Conservation (phyloP, 345 rosid genomes). For the Gossypium anomalum region DNA sequence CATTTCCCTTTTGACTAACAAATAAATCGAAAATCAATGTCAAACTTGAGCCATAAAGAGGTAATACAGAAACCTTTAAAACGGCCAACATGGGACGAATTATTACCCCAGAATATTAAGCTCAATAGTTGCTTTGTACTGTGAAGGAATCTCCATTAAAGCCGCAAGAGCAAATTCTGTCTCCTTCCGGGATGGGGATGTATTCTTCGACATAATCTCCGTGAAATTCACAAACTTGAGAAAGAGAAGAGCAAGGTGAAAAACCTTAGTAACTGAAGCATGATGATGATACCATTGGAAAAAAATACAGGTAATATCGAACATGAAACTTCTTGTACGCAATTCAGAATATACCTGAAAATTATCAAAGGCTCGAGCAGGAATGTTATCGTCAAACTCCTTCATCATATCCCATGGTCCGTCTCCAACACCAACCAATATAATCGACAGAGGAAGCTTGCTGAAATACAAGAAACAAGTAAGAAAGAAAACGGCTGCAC, state of each 20-base stretch:
- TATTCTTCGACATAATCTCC: slow-evolving; percentile 78
- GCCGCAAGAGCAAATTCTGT: slow-evolving; percentile 87
- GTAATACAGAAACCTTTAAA: not conserved
- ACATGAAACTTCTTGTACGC: not conserved
- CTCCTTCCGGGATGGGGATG: slow-evolving; percentile 56
- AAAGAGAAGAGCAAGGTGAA: not conserved
- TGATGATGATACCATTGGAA: not conserved
- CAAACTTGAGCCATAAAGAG: not conserved
- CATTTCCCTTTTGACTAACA: not conserved
- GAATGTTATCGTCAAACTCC: slow-evolving; percentile 95
- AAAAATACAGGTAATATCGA: not conserved
- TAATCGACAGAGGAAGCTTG: slow-evolving; percentile 7
- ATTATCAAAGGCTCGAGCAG: slow-evolving; percentile 31
- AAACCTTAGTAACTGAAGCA: not conserved
- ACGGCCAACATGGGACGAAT: not conserved
- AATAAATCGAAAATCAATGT: not conserved
- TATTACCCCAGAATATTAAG: slow-evolving; percentile 72
- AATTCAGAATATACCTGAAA: slow-evolving; percentile 6
- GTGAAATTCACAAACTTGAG: slow-evolving; percentile 87
- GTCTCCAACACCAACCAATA: slow-evolving; percentile 30
- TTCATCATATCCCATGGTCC: slow-evolving; percentile 99
- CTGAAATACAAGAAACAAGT: not conserved
- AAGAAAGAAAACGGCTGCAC: not conserved
- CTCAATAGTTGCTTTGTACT: slow-evolving; percentile 87
- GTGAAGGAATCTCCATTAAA: slow-evolving; percentile 91